Evolutionary conservation across 805 yeast species (phyloP).

Genomic region (Cyberlindnera japonica): DNA sequence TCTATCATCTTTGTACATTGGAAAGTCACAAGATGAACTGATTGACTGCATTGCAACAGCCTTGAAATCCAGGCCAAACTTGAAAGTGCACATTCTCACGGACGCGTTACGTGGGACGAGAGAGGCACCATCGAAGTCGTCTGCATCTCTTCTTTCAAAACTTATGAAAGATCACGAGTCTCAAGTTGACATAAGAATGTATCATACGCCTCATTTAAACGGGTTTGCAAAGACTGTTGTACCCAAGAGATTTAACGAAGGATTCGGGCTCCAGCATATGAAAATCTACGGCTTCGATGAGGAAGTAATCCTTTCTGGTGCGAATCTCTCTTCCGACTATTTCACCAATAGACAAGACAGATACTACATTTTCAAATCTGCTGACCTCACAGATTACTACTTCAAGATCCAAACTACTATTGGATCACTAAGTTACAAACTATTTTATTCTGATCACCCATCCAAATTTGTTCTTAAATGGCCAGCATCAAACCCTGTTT

Average conservation of each 20-base stretch:
- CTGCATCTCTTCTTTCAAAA: slow-evolving; percentile 70
- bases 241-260: slow-evolving; percentile 87
- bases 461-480: slow-evolving; percentile 60
- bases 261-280: slow-evolving; percentile 94
- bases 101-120: slow-evolving; percentile 93
- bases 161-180: slow-evolving; percentile 61
- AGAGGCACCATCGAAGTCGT: slow-evolving; percentile 76
- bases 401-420: slow-evolving; percentile 65
- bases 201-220: slow-evolving; percentile 81
- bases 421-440: slow-evolving; percentile 64
- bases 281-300: slow-evolving; percentile 93
- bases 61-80: slow-evolving; percentile 49
- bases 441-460: slow-evolving; percentile 41
- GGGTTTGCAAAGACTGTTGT: slow-evolving; percentile 62
- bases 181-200: slow-evolving; percentile 77
- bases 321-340: slow-evolving; percentile 87
- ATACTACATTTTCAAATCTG: slow-evolving; percentile 67
- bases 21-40: slow-evolving; percentile 76
- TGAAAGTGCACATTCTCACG: slow-evolving; percentile 68
- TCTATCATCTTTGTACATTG: slow-evolving; percentile 82
- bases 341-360: slow-evolving; percentile 95
- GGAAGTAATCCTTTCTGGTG: slow-evolving; percentile 85
- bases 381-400: slow-evolving; percentile 65
- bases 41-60: slow-evolving; percentile 61
- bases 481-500: slow-evolving; percentile 65